Conservation (phyloP, 2,329 filamentous ascomycete species). For the Cladosporium sp. region DNA sequence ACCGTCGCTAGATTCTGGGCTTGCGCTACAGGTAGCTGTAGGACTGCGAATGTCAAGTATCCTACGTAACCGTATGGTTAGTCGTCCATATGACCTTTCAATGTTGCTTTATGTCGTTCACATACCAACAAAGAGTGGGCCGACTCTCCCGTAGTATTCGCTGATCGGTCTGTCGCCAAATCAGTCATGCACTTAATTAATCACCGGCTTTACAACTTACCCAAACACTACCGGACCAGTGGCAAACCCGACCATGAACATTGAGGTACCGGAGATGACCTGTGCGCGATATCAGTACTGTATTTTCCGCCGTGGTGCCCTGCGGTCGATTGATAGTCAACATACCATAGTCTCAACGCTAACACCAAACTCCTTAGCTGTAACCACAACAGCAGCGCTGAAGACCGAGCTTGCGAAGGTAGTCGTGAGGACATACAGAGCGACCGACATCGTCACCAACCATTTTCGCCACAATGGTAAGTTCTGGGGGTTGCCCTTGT, state of each 20-base stretch:
- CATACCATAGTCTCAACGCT: constrained; percentile 35
- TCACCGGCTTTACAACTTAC: neutral
- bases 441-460: neutral
- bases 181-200: neutral
- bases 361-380: constrained; percentile 41
- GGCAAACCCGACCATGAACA: neutral
- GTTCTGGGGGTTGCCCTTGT: constrained; percentile 31
- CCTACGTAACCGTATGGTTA: neutral
- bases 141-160: neutral
- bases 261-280: neutral
- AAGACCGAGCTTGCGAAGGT: constrained; percentile 52
- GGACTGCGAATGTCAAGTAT: neutral
- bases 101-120: neutral
- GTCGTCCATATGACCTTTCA: neutral
- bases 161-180: neutral
- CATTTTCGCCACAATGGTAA: constrained; percentile 15
- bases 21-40: neutral
- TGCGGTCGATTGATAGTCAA: neutral
- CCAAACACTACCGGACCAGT: neutral
- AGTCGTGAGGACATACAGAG: constrained; percentile 24
- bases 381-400: constrained; percentile 43
- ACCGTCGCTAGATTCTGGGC: neutral
- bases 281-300: neutral
- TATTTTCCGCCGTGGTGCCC: too few species aligned
- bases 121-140: neutral